Evolutionary conservation across 805 yeast species (phyloP).

Genomic region (Priceomyces medius): DNA sequence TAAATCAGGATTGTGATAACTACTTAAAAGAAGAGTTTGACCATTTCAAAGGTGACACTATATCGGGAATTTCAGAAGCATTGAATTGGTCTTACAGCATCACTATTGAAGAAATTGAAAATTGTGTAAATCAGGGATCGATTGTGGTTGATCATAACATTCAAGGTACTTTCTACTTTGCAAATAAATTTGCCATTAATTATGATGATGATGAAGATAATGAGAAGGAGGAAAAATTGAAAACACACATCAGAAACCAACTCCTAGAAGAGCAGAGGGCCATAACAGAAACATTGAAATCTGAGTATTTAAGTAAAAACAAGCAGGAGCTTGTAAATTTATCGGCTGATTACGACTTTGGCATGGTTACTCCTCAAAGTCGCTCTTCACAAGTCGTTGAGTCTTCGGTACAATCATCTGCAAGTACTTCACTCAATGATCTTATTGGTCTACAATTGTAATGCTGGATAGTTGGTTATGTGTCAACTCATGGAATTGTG

Average conservation of each 20-base stretch:
- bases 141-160: slow-evolving; percentile 68
- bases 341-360: slow-evolving; percentile 12
- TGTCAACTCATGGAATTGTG: too few species aligned
- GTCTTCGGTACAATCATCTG: slow-evolving; percentile 4
- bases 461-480: not conserved
- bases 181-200: slow-evolving; percentile 36
- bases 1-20: slow-evolving; percentile 14
- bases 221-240: slow-evolving; percentile 10
- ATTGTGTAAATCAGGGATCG: slow-evolving; percentile 55
- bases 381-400: slow-evolving; percentile 8
- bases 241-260: slow-evolving; percentile 11
- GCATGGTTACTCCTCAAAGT: slow-evolving; percentile 4
- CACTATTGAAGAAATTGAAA: slow-evolving; percentile 61
- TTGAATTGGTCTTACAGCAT: slow-evolving; percentile 69
- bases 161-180: slow-evolving; percentile 63
- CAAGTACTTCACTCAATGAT: slow-evolving; percentile 11
- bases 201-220: slow-evolving; percentile 10
- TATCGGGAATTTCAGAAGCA: slow-evolving; percentile 43
- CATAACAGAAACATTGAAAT: slow-evolving; percentile 14
- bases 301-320: slow-evolving; percentile 9
- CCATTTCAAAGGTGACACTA: slow-evolving; percentile 33
- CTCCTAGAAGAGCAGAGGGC: slow-evolving; percentile 17
- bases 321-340: slow-evolving; percentile 14
- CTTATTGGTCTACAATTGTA: slow-evolving; percentile 11
- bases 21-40: slow-evolving; percentile 16